Base-by-base conservation (phyloP, 176 grass and related monocot species). In the Musa acuminata region DNA sequence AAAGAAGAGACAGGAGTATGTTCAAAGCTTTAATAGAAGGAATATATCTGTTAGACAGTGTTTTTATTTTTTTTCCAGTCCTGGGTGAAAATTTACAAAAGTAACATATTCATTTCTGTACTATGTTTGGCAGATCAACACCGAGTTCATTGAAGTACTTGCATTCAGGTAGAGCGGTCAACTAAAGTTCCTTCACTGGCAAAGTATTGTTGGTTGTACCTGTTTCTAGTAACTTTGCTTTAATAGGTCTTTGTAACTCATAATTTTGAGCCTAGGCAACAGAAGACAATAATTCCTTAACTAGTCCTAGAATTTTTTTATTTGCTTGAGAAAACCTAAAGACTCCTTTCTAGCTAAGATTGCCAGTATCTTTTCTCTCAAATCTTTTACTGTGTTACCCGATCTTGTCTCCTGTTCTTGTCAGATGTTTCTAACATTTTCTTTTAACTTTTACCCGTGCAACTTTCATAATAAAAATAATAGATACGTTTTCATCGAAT, bases 1-100 rank as follows among this genome's bases (percentile, higher is more conserved):
- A 99, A 99, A 89, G 90, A 99, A 91, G 90, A 99, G 81, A 99
- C 95, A 2, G 95, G 95, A 83, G 95, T 99, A 93, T 81, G 86
- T 80, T 70, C 67, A 64, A 59, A 71, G 25, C 55, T 57, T 79
- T 67, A 22, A 13, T 19, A 63, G 10, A 77, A 81, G 17, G 54
- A 57, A 22, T 51, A 80, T 11, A 22, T 76, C 51, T 75, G 43
- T 82, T 71, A 4, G 50, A 16, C 64, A 21, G 51, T 53, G 71
- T 19, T 69, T 64, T 19, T 23, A 73, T 51, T 78, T 23, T 53
- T 73, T 63, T 77, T 4, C 62, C 19, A 70, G 35, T 50, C 25
- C 29, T 51, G 11, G 9, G 13, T 53, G 11, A 25, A 8, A 23
- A 62, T 49, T 50, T 29, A 50, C 17, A 22, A 48, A 55, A 55